A percentile compares a stretch with the other conserved stretches of the same genome.
These are phyloP conservation scores for Cicer bijugum DNA, from an alignment of 306 rosid species.

Conservation along the genomic window DNA sequence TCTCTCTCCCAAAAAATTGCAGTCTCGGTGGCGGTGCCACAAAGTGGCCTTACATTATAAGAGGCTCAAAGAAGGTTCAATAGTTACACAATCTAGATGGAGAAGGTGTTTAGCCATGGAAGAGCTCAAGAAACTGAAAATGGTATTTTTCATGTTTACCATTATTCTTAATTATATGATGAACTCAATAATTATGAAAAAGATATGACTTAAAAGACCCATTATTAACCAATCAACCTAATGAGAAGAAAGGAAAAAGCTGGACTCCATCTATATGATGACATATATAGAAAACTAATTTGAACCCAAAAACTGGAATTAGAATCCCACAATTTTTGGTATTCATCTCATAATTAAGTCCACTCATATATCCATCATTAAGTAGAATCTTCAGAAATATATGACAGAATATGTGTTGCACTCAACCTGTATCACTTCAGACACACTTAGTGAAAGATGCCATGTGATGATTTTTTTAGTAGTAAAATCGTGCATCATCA, in stretches of 20 bases:
- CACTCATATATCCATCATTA: constrained; percentile 40
- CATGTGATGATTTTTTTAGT: constrained; percentile 29
- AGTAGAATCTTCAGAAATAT: constrained; percentile 30
- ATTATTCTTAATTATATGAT: constrained; percentile 9
- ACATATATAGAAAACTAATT: background rate
- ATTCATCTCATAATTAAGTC: constrained; percentile 43
- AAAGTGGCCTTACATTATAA: constrained; percentile 68
- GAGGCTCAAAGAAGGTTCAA: constrained; percentile 78
- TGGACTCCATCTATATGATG: no score
- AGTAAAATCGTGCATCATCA: constrained; percentile 18
- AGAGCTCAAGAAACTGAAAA: constrained; percentile 95
- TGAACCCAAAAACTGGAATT: constrained; percentile 4
- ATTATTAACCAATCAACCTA: no score
- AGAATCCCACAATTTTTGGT: constrained; percentile 38
- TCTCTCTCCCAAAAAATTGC: constrained; percentile 46
- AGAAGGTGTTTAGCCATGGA: constrained; percentile 71
- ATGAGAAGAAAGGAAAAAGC: no score
- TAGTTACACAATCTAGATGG: constrained; percentile 87
- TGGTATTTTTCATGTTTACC: constrained; percentile 56
- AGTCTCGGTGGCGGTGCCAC: constrained; percentile 91
- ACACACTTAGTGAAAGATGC: constrained; percentile 26
- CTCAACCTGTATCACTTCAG: constrained; percentile 24
- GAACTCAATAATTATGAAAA: no score
- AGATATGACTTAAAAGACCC: no score
- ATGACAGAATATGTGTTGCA: constrained; percentile 6